Percentiles rank a stretch among this genome's conserved stretches.
phyloP scores from a whole-genome alignment of 2,329 filamentous ascomycete species.

The Talaromyces islandicus region DNA sequence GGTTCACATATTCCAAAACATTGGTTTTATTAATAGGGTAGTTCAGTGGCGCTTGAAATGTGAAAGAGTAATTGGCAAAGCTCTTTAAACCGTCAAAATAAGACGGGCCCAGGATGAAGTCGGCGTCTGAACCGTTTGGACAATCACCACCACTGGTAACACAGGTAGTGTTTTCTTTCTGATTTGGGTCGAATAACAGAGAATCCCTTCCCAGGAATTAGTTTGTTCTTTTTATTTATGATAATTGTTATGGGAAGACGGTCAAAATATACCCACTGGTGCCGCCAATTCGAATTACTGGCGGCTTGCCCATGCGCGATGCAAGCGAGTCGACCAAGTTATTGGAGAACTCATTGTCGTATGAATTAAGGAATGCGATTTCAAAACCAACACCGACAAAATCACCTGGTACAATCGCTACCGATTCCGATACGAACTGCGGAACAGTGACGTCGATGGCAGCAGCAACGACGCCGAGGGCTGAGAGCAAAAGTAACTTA shows the following conservation, averaged over 20 bases:
- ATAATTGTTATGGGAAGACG: no score
- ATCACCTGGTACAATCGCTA: background rate
- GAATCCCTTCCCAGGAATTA: no score
- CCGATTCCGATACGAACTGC: no score
- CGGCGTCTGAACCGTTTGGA: slow-evolving; percentile 2
- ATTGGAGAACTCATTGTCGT: slow-evolving; percentile 8
- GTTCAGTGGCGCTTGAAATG: slow-evolving; percentile 10
- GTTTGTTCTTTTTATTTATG: no score
- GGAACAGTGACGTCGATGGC: no score
- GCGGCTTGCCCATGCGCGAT: slow-evolving; percentile 10
- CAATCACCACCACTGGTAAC: background rate
- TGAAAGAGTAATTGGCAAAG: slow-evolving; percentile 7
- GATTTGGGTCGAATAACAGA: background rate
- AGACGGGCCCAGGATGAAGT: slow-evolving; percentile 6
- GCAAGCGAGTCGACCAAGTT: slow-evolving; percentile 9
- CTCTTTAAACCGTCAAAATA: slow-evolving; percentile 11
- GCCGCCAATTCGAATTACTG: slow-evolving; percentile 12
- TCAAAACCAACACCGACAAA: background rate
- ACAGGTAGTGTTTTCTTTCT: background rate
- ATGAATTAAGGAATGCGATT: slow-evolving; percentile 1
- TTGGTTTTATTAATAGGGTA: background rate
- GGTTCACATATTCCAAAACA: background rate
- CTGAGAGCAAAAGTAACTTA: no score
- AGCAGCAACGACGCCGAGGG: no score
- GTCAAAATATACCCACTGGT: slow-evolving; percentile 8